Evolutionary conservation across 208 protist genomes (phyloP).

Genomic region (Acanthamoeba triangularis): DNA sequence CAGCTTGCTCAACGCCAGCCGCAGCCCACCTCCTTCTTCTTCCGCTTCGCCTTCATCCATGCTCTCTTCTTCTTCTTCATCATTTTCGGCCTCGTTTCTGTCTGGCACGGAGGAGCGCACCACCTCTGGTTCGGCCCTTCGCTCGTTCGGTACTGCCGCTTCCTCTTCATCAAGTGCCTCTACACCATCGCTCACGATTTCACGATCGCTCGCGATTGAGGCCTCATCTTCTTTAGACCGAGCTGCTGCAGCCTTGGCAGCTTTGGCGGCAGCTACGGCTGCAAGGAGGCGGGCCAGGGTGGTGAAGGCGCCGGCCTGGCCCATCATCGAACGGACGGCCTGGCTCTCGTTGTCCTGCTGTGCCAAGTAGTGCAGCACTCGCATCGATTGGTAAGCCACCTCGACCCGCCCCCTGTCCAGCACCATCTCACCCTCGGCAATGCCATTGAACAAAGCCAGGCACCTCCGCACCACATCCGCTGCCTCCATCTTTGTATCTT

Average conservation of each 20-base stretch:
- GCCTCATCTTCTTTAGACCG: not conserved
- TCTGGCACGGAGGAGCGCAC: not conserved
- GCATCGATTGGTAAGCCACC: not conserved
- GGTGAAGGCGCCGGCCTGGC: not conserved
- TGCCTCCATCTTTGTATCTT: not conserved
- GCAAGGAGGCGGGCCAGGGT: not conserved
- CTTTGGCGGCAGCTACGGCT: not conserved
- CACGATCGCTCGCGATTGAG: not conserved
- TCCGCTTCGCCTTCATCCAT: not conserved
- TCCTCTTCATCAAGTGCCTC: not conserved
- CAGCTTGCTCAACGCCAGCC: constrained; percentile 1
- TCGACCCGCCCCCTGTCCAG: not conserved
- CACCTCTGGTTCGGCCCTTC: not conserved
- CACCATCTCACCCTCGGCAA: not conserved
- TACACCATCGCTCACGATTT: not conserved
- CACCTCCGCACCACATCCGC: not conserved
- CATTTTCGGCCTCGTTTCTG: not conserved
- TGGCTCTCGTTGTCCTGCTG: not conserved
- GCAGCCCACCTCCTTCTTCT: not conserved
- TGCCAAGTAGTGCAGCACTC: constrained; percentile 18
- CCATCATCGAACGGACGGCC: not conserved
- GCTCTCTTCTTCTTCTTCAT: not conserved
- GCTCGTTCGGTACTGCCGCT: not conserved
- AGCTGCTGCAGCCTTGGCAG: not conserved
- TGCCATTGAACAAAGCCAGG: not conserved